Evolutionary conservation across 1,284 basidiomycete species (phyloP), one percentile per base, ranked within the genome.

Genomic region (Bjerkandera adusta): DNA sequence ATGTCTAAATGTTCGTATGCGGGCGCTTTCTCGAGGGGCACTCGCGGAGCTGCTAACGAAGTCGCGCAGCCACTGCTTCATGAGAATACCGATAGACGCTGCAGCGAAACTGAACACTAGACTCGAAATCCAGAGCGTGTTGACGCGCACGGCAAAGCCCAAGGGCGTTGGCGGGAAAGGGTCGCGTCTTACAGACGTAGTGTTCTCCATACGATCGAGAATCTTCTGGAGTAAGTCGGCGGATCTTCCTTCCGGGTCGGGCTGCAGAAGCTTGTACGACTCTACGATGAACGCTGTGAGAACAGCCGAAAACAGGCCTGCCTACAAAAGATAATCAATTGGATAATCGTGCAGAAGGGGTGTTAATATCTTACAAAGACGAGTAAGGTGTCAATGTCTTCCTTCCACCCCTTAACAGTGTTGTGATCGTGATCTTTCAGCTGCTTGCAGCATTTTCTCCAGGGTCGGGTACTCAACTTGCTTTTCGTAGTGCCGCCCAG

Each of bases 41-140:
- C 47, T 53, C 2, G 52, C 45, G 5, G 50, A 34, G 20, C 41
- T 42, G 29, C 48, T 48, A 21, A 52, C 40, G 38, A 55, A 57
- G 15, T 61, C 53, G 15, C 54, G 49, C n/a, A 61, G 37, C 59
- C 59, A 61, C 24, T 61, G 59, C 25, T 57, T 57, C 11, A 53
- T 53, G 22, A 57, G 48, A 16, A 61, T 57, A 26, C 56, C 57
- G 10, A 59, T 44, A 1, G 57, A 57, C 1, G 59, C 57, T 0
- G 59, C 52, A 12, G 52, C 45, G 10, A 61, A 53, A 36, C 55
- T 57, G 21, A 56, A 49, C 6, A 61, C 57, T 5, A 61, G 51
- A 25, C 57, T 54, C 1, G 55, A 50, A 48, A 61, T 59, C 59
- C 59, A 61, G 3, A 61, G 49, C 5, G 51, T 48, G 38, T 60